Base-by-base conservation (phyloP, 495 filamentous ascomycete species). In the Penicillium riverlandense region DNA sequence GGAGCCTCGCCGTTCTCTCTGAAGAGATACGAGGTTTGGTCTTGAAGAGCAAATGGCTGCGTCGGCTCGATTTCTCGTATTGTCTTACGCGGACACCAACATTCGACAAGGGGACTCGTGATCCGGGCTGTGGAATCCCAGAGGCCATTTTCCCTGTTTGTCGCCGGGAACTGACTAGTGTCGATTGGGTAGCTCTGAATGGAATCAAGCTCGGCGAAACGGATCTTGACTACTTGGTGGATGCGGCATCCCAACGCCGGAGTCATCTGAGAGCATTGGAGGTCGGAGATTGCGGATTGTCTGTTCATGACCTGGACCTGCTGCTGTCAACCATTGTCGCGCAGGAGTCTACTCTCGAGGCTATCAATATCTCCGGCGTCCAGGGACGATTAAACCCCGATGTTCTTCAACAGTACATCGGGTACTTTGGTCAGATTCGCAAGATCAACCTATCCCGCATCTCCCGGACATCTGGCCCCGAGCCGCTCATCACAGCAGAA, bases 141-240 rank as follows among this genome's bases (percentile, higher is more conserved):
- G 83, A 89, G 40, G 88, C 86, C 11, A 68, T 95, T 6, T 82
- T 88, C 55, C 84, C 88, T 11, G 70, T 86, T 13, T 94, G 83
- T 64, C 80, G 75, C 40, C 79, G 73, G 49, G 79, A 83, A 57
- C 72, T 78, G 55, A 96, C 83, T 7, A 86, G 79, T 59, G 83
- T 84, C 43, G 86, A 82, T 61, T 95, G 82, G 79, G 79, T 97
- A 37, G 77, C 77, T 37, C 63, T 97, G 42, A 88, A 81, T 43
- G 88, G 86, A 10, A 95, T 95, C 55, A 76, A 84, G 50, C 72
- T 94, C n/a, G 84, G 83, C 31, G 85, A 92, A 37, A 79, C 78
- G 2, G 89, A 94, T 63, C 64, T 94, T 35, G 85, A 90, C 45
- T 82, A 79, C 55, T 59, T 80, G 15, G 82, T 85, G 36, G 79